Conservation (phyloP, 495 filamentous ascomycete genomes). For the Penicillium crystallinum region DNA sequence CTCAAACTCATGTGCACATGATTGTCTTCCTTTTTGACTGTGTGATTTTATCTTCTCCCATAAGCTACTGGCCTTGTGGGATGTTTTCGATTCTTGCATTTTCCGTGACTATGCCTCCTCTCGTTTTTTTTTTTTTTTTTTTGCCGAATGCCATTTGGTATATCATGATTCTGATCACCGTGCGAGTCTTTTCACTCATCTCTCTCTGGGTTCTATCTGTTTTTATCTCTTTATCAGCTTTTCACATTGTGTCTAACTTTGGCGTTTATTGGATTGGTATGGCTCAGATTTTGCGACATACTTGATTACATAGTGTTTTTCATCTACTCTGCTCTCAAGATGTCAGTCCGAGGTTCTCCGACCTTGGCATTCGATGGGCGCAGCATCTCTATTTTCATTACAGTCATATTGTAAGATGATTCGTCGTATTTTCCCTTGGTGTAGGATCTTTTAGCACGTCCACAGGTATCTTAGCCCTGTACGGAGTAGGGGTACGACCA, state of each 20-base stretch:
- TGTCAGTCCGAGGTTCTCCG: background rate
- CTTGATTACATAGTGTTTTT: constrained; percentile 3
- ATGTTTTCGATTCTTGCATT: constrained; percentile 5
- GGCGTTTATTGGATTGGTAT: constrained; percentile 18
- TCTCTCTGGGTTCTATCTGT: constrained; percentile 13
- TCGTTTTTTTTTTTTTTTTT: background rate
- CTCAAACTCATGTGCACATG: constrained; percentile 27
- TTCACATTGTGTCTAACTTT: constrained; percentile 3
- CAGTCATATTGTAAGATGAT: background rate
- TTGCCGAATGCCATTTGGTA: constrained; percentile 3
- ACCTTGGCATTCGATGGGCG: constrained; percentile 5
- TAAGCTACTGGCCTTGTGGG: constrained; percentile 5
- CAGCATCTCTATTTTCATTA: background rate
- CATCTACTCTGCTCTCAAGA: background rate
- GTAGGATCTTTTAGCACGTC: background rate
- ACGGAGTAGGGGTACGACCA: no score
- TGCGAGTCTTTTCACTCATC: constrained; percentile 4
- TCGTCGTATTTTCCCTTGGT: background rate
- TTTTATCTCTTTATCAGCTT: constrained; percentile 5
- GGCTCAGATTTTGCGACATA: constrained; percentile 6
- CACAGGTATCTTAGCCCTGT: no score
- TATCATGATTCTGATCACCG: constrained; percentile 11
- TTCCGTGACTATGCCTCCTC: background rate
- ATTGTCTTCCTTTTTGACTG: constrained; percentile 18
- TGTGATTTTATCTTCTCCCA: constrained; percentile 19